Evolutionary conservation across 768 basidiomycete genomes (phyloP), one percentile per base, ranked within the genome.

Genomic region (Lentinula edodes): DNA sequence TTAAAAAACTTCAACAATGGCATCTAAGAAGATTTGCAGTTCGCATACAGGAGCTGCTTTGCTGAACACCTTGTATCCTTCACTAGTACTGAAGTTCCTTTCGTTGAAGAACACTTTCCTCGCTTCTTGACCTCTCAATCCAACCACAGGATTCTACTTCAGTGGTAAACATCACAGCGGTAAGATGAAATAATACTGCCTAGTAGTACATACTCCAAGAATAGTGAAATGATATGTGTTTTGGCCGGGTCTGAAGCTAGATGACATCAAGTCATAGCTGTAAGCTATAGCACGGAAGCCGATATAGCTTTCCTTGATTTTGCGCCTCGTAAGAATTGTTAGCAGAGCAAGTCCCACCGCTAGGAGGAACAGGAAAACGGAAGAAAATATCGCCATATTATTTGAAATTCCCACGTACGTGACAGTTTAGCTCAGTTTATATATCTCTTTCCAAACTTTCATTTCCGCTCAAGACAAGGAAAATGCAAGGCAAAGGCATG

Each of bases 1-100:
- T 13, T 20, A 34, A 20, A 7, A 20, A 13, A 39, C 18, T 52
- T 52, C 20, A 9, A 28, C 5, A n/a, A n/a, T 52, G 18, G 51
- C 20, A 61, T 8, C 38, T 18, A 41, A 16, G 15, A 35, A 1
- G 39, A 58, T 7, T 16, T 39, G 20, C 34, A 38, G 28, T 55
- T 43, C 42, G 23, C 55, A 28, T 57, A 57, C 55, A 57, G 55
- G 55, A 46, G 73, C 72, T 34, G 66, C 72, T 16, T 72, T 74
- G 60, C 72, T 67, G 7, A 76, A 66, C 38, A 75, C 66, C 54
- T 65, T 69, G 48, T 75, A 76, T 36, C 75, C 75, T 64, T 75
- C 71, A 18, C 50, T 63, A 50, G 73, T 67, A 54, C 66, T 67
- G 4, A 76, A 62, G 35, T 60, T 64, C 42, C 68, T 69, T 41